phyloP scores from a whole-genome alignment of 495 filamentous ascomycete genomes.

The Aspergillus sparsus region DNA sequence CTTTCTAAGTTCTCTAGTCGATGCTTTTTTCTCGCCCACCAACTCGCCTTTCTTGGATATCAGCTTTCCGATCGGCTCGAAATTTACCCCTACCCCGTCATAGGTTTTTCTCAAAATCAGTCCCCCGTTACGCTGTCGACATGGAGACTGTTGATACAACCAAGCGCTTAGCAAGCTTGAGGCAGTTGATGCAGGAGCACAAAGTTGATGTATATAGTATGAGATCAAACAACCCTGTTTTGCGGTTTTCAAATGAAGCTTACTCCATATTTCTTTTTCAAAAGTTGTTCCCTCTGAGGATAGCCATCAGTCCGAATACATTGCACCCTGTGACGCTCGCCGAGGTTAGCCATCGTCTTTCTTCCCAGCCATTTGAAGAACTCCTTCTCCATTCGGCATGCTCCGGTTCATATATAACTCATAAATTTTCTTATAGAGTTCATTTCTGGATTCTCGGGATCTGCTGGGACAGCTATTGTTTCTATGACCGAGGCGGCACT shows the following conservation, averaged over 20 bases:
- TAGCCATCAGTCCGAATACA: conserved; percentile 97
- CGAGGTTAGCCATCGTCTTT: conserved; percentile 58
- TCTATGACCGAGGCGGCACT: conserved; percentile 85
- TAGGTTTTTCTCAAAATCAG: conserved; percentile 42
- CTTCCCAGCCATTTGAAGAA: not conserved
- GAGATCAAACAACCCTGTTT: conserved; percentile 27
- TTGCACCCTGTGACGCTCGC: conserved; percentile 88
- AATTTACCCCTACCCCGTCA: conserved; percentile 29
- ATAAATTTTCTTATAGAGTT: conserved; percentile 55
- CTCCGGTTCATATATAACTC: conserved; percentile 13
- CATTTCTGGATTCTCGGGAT: conserved; percentile 94
- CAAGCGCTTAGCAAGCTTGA: conserved; percentile 70
- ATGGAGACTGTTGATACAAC: conserved; percentile 88
- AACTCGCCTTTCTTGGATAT: conserved; percentile 38
- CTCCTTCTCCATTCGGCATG: not conserved
- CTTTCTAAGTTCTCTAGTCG: conserved; percentile 27
- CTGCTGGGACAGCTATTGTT: conserved; percentile 88
- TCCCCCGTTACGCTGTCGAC: conserved; percentile 48
- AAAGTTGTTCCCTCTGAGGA: conserved; percentile 96
- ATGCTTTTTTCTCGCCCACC: conserved; percentile 45
- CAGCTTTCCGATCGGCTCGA: conserved; percentile 37
- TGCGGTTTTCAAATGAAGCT: conserved; percentile 1
- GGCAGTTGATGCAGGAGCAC: conserved; percentile 84
- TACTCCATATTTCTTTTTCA: conserved; percentile 22
- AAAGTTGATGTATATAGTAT: conserved; percentile 94